Conservation (phyloP, 164 flowering plant species). For the Amborella trichopoda region DNA sequence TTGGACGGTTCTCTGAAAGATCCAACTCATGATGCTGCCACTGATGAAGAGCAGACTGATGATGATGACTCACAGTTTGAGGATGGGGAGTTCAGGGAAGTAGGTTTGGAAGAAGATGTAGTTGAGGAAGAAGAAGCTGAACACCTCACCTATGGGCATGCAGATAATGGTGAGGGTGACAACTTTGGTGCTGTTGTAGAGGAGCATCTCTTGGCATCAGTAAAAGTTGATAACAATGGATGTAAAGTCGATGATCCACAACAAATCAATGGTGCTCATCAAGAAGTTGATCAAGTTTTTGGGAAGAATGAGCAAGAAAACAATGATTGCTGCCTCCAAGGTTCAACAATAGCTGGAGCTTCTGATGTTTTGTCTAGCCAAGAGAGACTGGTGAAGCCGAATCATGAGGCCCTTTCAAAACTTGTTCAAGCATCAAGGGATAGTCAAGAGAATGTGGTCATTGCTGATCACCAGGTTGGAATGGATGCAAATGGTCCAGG, state of each 20-base stretch:
- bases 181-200: constrained; percentile 17
- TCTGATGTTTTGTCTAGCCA: constrained; percentile 5
- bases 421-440: constrained; percentile 8
- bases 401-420: constrained; percentile 4
- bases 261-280: constrained; percentile 7
- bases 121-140: constrained; percentile 39
- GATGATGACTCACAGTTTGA: constrained; percentile 64
- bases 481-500: constrained; percentile 11
- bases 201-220: constrained; percentile 10
- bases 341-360: constrained; percentile 1
- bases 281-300: constrained; percentile 4
- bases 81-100: constrained; percentile 67
- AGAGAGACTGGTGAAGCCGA: constrained; percentile 2
- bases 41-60: constrained; percentile 18
- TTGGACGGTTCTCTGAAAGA: constrained; percentile 24
- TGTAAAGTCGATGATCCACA: constrained; percentile 9
- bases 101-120: constrained; percentile 37
- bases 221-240: constrained; percentile 14
- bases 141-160: constrained; percentile 47
- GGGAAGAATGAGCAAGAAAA: constrained; percentile 7
- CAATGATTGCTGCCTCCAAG: background rate
- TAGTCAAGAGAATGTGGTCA: constrained; percentile 6
- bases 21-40: constrained; percentile 4
- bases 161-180: constrained; percentile 23
- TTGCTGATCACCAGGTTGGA: constrained; percentile 4